Evolutionary conservation across 2,329 filamentous ascomycete species (phyloP), one percentile per base, ranked within the genome.

Genomic region (Chaetomium sp.): DNA sequence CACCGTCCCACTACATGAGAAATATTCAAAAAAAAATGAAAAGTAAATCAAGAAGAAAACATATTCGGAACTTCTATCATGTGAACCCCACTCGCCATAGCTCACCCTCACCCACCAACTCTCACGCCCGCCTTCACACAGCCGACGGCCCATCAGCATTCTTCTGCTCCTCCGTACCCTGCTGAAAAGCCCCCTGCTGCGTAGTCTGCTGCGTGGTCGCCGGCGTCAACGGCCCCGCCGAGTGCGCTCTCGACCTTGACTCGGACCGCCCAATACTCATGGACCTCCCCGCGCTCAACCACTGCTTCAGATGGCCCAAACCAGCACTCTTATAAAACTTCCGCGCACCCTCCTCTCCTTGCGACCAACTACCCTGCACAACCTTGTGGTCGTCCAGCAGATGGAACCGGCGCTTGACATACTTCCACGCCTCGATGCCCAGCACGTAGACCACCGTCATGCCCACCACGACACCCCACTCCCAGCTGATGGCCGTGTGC

Each of bases 401-500:
- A 54, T 72, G 69, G 63, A 77, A 76, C 45, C 67, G 64, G 49
- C 87, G 76, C 80, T 91, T 91, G 58, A 71, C 69, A 64, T 78
- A 78, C 73, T 91, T 90, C 86, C 87, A 91, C 8, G 73, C 68
- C 74, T 91, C 88, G 42, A 89, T 78, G 33, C 85, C 84, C 0
- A 76, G 68, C 47, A 91, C 78, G 66, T 86, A 91, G 4, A 88
- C 66, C 10, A 85, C 60, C 0, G 84, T 79, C 56, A 81, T 82
- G 19, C 83, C 79, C 36, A 88, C 74, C 0, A 86, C 80, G 5
- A 91, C 74, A 1, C 78, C 81, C 87, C 86, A 91, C 67, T 90
- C 87, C 88, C 87, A 91, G 14, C 74, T 78, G 62, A 91, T 89
- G 14, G 76, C 78, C 6, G 73, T 78, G 71, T 90, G 87, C 72